These are phyloP conservation scores for Begonia fuchsioides DNA, from an alignment of 306 rosid species.

Conservation along the genomic window DNA sequence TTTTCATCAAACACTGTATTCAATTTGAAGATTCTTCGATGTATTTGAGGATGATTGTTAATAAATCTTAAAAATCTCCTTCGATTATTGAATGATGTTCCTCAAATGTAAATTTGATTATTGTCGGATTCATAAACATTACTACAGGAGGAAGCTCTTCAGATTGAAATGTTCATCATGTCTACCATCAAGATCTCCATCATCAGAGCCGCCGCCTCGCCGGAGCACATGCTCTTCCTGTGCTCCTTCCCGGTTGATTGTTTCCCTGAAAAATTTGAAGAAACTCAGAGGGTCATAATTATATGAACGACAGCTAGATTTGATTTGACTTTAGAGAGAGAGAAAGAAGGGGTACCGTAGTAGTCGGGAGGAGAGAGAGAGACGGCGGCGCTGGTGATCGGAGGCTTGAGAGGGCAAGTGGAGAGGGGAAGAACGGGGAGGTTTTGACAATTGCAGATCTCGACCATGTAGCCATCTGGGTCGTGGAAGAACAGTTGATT, in stretches of 20 bases:
- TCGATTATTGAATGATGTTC: no score
- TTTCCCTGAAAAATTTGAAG: neutral
- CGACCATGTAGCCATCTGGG: constrained; percentile 67
- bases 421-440: constrained; percentile 45
- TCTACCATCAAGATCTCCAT: constrained; percentile 1
- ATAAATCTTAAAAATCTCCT: no score
- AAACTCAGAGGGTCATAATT: neutral
- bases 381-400: neutral
- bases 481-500: constrained; percentile 75
- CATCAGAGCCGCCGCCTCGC: constrained; percentile 1
- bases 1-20: no score
- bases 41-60: no score
- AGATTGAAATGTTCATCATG: constrained; percentile 2
- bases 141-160: neutral
- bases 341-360: neutral
- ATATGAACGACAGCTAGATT: neutral
- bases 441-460: constrained; percentile 63
- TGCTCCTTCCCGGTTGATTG: no score
- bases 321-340: neutral
- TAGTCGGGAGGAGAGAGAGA: neutral
- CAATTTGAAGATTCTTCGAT: no score
- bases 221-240: neutral
- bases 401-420: constrained; percentile 9
- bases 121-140: no score
- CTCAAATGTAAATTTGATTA: no score